A percentile compares a stretch with the other conserved stretches of the same genome.
Evolutionary conservation across 257 asterid species (phyloP).

Genomic region (Petunia axillaris): DNA sequence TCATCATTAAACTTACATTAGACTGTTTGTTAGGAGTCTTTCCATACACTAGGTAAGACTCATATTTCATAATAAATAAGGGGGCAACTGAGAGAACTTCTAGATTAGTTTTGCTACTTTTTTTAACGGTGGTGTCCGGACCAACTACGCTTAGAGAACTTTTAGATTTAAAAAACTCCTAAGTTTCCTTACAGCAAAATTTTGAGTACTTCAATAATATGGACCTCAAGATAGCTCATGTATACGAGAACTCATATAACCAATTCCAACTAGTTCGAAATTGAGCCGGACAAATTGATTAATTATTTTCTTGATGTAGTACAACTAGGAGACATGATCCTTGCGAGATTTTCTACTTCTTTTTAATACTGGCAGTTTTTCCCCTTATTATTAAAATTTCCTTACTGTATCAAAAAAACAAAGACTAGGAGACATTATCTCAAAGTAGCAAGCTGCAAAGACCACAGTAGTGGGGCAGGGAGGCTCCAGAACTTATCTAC

Average conservation of each 20-base stretch:
- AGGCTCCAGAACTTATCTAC: neutral
- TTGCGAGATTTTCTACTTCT: no score
- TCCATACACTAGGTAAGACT: neutral
- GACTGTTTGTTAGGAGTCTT: neutral
- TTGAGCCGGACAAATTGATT: neutral
- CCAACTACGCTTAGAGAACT: neutral
- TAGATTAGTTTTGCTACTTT: no score
- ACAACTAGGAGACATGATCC: neutral
- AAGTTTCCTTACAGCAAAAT: neutral
- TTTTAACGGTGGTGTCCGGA: no score
- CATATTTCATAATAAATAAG: neutral
- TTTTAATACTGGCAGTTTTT: no score
- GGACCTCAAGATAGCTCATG: neutral
- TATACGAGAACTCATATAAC: neutral
- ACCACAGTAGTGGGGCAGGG: neutral
- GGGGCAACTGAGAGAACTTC: no score
- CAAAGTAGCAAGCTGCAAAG: conserved; percentile 17
- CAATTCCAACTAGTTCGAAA: neutral
- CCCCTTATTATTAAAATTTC: no score
- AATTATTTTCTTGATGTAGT: neutral
- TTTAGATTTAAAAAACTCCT: neutral
- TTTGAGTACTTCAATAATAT: neutral
- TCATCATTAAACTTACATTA: neutral
- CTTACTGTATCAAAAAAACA: no score
- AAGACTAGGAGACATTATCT: neutral